A percentile compares a stretch with the other conserved stretches of the same genome.
These are phyloP conservation scores for Oidium heveae DNA, from an alignment of 2,329 filamentous ascomycete genomes.

Conservation along the genomic window DNA sequence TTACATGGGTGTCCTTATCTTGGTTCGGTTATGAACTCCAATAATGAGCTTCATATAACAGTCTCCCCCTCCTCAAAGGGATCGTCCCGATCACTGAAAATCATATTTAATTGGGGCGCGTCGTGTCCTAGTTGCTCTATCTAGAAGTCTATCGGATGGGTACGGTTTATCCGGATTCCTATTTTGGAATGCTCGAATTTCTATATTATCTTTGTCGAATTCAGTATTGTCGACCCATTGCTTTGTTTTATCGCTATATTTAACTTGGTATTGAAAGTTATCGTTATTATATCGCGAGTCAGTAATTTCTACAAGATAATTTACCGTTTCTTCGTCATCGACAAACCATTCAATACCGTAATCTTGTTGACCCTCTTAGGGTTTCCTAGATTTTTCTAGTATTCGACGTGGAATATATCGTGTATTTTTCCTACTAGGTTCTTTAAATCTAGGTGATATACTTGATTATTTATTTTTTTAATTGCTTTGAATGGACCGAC, in stretches of 20 bases:
- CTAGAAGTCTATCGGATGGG: neutral
- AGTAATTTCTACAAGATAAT: neutral
- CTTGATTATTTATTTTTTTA: neutral
- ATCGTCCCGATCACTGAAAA: neutral
- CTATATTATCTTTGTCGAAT: neutral
- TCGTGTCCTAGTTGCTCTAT: neutral
- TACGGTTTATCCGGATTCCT: neutral
- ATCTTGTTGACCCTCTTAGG: neutral
- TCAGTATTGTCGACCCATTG: neutral
- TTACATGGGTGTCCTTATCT: too few species aligned
- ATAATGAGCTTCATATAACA: neutral
- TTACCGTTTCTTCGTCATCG: neutral
- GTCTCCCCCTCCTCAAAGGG: neutral
- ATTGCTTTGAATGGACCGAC: constrained; percentile 1
- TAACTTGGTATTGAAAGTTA: neutral
- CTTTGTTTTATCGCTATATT: neutral
- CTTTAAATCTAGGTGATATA: neutral
- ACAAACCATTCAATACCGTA: neutral
- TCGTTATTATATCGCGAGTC: neutral
- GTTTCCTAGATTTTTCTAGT: neutral
- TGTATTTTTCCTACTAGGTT: neutral
- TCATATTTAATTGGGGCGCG: neutral
- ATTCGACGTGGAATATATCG: neutral
- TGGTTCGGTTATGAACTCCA: too few species aligned
- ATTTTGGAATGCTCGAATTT: neutral